A percentile compares a stretch with the other conserved stretches of the same genome.
These are phyloP conservation scores for Handroanthus guayacan DNA, from an alignment of 257 asterid species.

Conservation along the genomic window DNA sequence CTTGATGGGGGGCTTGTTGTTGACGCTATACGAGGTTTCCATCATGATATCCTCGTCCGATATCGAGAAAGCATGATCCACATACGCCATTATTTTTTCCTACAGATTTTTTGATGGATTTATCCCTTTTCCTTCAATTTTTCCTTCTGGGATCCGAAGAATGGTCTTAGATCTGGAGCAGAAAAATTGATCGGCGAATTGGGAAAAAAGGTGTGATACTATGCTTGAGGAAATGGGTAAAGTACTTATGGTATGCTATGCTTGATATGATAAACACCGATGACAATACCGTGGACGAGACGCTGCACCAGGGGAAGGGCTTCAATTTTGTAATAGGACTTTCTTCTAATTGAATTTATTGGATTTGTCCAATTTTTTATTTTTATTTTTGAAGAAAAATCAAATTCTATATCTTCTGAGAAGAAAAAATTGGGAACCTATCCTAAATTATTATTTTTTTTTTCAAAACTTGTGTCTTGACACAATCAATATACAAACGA, in stretches of 20 bases:
- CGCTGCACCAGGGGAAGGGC: constrained; percentile 9
- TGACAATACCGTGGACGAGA: constrained; percentile 34
- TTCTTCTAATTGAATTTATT: not conserved
- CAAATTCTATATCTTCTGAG: not conserved
- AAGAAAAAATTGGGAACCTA: not conserved
- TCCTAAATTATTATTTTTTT: too few species aligned
- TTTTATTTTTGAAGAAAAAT: not conserved
- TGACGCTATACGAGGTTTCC: constrained; percentile 73
- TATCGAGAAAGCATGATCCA: constrained; percentile 96
- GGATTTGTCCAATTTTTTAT: not conserved
- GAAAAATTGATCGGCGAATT: constrained; percentile 12
- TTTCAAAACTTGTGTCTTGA: too few species aligned
- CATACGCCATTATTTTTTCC: constrained; percentile 73
- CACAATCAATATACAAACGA: not conserved
- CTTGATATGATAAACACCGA: constrained; percentile 21
- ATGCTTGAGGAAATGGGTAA: constrained; percentile 32
- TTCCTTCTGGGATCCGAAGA: not conserved
- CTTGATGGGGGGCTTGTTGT: constrained; percentile 87
- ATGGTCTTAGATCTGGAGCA: not conserved
- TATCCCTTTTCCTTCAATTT: constrained; percentile 1
- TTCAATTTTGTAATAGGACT: not conserved
- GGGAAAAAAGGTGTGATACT: constrained; percentile 9
- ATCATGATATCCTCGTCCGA: constrained; percentile 97
- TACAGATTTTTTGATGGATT: constrained; percentile 1
- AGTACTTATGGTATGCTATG: constrained; percentile 24